Evolutionary conservation across 164 flowering plant genomes (phyloP).

Genomic region (Brasenia schreberi): DNA sequence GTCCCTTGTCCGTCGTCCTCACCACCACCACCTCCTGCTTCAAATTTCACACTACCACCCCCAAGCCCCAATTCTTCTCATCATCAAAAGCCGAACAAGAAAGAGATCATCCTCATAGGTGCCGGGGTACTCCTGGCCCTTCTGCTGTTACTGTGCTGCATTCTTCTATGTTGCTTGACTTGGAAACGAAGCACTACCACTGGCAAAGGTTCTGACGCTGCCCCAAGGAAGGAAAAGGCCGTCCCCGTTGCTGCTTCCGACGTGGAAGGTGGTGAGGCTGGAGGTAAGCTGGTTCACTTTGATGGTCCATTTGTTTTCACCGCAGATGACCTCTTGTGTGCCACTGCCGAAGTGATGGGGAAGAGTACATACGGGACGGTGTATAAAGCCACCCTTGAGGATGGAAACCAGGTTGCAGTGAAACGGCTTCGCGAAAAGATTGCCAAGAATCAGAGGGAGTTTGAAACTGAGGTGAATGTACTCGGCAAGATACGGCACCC

Average conservation of each 20-base stretch:
- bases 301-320: constrained; percentile 85
- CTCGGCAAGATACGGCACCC: constrained; percentile 79
- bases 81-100: constrained; percentile 34
- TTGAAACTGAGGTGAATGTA: constrained; percentile 56
- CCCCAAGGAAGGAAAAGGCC: constrained; percentile 25
- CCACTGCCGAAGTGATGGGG: constrained; percentile 97
- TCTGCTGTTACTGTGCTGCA: constrained; percentile 46
- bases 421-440: constrained; percentile 89
- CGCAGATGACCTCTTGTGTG: constrained; percentile 88
- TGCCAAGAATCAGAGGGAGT: constrained; percentile 70
- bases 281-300: constrained; percentile 90
- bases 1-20: constrained; percentile 38
- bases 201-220: constrained; percentile 16
- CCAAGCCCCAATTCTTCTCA: constrained; percentile 6
- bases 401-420: constrained; percentile 78
- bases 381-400: constrained; percentile 88
- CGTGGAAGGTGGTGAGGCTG: constrained; percentile 47
- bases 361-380: constrained; percentile 87
- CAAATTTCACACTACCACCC: neutral
- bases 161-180: constrained; percentile 55
- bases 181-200: constrained; percentile 30
- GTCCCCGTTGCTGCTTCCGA: constrained; percentile 20
- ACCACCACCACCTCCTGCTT: constrained; percentile 4
- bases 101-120: constrained; percentile 63
- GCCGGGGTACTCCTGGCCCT: constrained; percentile 44